phyloP scores from a whole-genome alignment of 139 green algal genomes.

The Nannochloris sp. region DNA sequence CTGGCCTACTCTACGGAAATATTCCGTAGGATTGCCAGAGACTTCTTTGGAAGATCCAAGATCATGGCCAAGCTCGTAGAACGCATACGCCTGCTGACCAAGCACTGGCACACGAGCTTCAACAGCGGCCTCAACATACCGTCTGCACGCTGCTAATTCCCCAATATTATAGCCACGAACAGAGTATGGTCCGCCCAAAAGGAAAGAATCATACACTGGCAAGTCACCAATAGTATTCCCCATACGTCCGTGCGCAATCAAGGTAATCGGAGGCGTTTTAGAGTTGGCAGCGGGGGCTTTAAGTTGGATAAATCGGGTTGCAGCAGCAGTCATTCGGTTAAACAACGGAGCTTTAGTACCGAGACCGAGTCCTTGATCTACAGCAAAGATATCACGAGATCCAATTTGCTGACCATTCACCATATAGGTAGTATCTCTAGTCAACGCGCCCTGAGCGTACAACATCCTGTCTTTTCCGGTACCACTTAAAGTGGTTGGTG shows the following conservation, averaged over 20 bases:
- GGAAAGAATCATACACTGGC: slow-evolving; percentile 87
- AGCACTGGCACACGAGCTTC: slow-evolving; percentile 76
- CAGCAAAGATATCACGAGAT: slow-evolving; percentile 57
- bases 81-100: slow-evolving; percentile 68
- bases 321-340: slow-evolving; percentile 51
- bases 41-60: slow-evolving; percentile 62
- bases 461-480: slow-evolving; percentile 65
- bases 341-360: slow-evolving; percentile 58
- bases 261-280: slow-evolving; percentile 44
- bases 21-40: slow-evolving; percentile 85
- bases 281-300: slow-evolving; percentile 8
- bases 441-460: slow-evolving; percentile 57
- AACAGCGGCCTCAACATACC: slow-evolving; percentile 69
- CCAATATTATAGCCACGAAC: slow-evolving; percentile 87
- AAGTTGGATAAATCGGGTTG: slow-evolving; percentile 67
- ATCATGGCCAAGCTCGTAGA: slow-evolving; percentile 82
- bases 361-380: slow-evolving; percentile 74
- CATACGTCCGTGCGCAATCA: slow-evolving; percentile 67
- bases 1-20: slow-evolving; percentile 76
- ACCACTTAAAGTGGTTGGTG: slow-evolving; percentile 75
- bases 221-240: slow-evolving; percentile 81
- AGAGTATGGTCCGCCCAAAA: slow-evolving; percentile 88
- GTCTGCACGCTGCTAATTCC: slow-evolving; percentile 77
- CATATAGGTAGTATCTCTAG: slow-evolving; percentile 73
- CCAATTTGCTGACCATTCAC: slow-evolving; percentile 64